Percentiles rank a stretch among this genome's conserved stretches.
phyloP scores from a whole-genome alignment of 2,329 filamentous ascomycete genomes.

The Thielaviopsis ethacetica region DNA sequence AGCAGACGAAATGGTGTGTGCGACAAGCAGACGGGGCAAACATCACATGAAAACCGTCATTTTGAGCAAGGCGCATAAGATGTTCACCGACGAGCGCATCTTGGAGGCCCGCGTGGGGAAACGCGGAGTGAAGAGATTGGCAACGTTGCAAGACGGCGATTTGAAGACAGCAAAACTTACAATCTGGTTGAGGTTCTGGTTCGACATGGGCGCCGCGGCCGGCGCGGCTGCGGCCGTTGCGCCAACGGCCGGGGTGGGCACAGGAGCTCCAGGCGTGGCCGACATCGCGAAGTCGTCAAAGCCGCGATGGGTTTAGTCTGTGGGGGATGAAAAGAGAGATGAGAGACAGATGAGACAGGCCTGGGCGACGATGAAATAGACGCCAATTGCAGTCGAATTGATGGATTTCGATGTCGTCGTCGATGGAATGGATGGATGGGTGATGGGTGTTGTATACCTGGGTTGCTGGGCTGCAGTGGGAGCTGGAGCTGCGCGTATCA shows the following conservation, averaged over 20 bases:
- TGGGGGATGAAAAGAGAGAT: background rate
- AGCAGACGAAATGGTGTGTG: too few species aligned
- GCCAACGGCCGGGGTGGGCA: constrained; percentile 12
- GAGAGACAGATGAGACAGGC: background rate
- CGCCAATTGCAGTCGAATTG: too few species aligned
- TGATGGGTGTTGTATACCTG: too few species aligned
- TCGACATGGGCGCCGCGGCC: constrained; percentile 39
- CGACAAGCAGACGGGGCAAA: too few species aligned
- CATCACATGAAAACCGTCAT: too few species aligned
- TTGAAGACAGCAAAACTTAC: constrained; percentile 37
- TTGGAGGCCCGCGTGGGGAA: background rate
- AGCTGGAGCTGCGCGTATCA: too few species aligned
- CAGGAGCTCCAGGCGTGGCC: constrained; percentile 13
- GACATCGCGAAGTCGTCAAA: background rate
- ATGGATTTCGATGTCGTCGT: too few species aligned
- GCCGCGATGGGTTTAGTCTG: background rate
- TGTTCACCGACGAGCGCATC: too few species aligned
- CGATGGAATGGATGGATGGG: too few species aligned
- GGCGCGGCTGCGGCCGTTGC: constrained; percentile 17
- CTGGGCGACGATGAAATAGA: too few species aligned
- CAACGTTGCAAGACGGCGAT: background rate
- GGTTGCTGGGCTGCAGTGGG: too few species aligned
- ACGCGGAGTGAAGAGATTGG: background rate
- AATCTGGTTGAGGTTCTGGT: constrained; percentile 90
- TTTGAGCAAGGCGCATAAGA: too few species aligned